Evolutionary conservation across 441 rosid species (phyloP).

Genomic region (Adansonia gregorii): DNA sequence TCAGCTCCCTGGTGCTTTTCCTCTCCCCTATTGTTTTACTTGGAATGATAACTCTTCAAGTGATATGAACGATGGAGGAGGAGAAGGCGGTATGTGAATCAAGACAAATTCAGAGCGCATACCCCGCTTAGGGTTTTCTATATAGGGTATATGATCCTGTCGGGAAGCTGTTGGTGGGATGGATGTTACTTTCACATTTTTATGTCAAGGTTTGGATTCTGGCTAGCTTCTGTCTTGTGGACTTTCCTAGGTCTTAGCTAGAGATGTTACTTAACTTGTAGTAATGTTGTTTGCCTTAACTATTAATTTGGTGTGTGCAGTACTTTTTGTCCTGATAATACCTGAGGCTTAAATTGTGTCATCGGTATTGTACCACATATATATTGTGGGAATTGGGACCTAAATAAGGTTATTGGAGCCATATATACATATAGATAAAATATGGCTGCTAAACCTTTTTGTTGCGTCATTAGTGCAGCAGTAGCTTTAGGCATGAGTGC

Average conservation of each 20-base stretch:
- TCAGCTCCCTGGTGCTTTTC: constrained; percentile 42
- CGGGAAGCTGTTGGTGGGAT: constrained; percentile 3
- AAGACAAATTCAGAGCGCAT: background rate
- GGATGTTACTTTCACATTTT: no score
- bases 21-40: constrained; percentile 54
- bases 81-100: constrained; percentile 61
- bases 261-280: constrained; percentile 19
- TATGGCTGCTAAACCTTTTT: constrained; percentile 30
- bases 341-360: constrained; percentile 22
- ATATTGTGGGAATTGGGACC: constrained; percentile 23
- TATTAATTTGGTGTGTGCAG: constrained; percentile 1
- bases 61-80: constrained; percentile 54
- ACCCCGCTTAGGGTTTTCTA: constrained; percentile 43
- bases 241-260: constrained; percentile 30
- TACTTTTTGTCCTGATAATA: constrained; percentile 30
- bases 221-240: constrained; percentile 40
- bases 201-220: constrained; percentile 41
- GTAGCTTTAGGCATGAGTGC: constrained; percentile 36
- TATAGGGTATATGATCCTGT: constrained; percentile 23
- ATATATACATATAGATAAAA: background rate
- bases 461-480: constrained; percentile 20
- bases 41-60: constrained; percentile 59
- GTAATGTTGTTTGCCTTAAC: constrained; percentile 18
- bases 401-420: constrained; percentile 33
- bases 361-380: constrained; percentile 19